Evolutionary conservation across 441 rosid genomes (phyloP).

Genomic region (Hura crepitans): DNA sequence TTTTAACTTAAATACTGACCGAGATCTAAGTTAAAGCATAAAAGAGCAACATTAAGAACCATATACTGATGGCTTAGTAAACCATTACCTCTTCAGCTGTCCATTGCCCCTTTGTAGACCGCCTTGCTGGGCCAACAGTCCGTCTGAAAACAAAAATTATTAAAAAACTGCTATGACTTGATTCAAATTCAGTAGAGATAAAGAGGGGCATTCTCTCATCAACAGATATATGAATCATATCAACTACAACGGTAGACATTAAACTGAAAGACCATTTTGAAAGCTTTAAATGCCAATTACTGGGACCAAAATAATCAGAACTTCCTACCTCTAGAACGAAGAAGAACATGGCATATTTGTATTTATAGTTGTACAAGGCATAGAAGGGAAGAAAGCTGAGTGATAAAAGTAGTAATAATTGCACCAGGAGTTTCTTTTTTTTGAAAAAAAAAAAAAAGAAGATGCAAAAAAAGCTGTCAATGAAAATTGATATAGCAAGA

Average conservation of each 20-base stretch:
- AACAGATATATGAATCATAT: not conserved
- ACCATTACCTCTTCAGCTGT: conserved; percentile 84
- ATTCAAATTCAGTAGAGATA: conserved; percentile 3
- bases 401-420: not conserved
- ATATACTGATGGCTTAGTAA: not conserved
- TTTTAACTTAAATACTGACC: not conserved
- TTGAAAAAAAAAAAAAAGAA: too few relatives aligned
- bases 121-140: conserved; percentile 94
- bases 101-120: conserved; percentile 98
- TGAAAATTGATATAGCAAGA: not conserved
- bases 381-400: not conserved
- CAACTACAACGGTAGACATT: not conserved
- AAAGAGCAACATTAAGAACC: not conserved
- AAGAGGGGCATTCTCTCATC: not conserved
- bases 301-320: not conserved
- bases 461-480: not conserved
- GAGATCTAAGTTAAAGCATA: not conserved
- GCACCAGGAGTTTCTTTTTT: too few relatives aligned
- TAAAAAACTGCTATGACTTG: not conserved
- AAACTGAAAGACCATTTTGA: not conserved
- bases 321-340: not conserved
- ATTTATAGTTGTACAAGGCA: not conserved
- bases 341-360: not conserved
- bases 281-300: not conserved
- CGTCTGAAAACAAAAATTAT: conserved; percentile 47